These are phyloP conservation scores for Myxozyma melibiosi DNA, from an alignment of 805 yeast genomes.

Conservation along the genomic window DNA sequence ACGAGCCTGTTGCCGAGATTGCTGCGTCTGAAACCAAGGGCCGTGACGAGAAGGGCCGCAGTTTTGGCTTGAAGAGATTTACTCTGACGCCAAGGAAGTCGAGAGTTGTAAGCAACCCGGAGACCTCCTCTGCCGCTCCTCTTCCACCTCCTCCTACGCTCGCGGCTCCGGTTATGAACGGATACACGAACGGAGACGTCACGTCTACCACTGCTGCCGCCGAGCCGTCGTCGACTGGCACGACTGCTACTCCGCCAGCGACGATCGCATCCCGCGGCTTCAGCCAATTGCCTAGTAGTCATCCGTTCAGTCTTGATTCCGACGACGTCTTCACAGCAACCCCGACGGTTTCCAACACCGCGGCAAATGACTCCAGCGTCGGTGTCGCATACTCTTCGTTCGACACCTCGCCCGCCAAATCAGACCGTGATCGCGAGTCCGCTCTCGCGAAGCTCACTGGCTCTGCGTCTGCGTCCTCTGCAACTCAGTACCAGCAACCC, in stretches of 20 bases:
- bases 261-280: neutral
- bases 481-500: neutral
- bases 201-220: neutral
- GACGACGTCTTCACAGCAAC: too few relatives aligned
- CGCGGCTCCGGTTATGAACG: neutral
- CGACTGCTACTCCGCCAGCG: neutral
- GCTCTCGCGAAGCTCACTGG: constrained; percentile 1
- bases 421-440: neutral
- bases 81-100: constrained; percentile 4
- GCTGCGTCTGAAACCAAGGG: too few relatives aligned
- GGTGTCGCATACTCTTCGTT: neutral
- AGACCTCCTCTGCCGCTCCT: neutral
- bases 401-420: constrained; percentile 1
- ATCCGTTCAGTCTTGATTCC: constrained; percentile 6
- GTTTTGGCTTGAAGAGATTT: constrained; percentile 14
- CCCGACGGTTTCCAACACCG: neutral
- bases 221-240: neutral
- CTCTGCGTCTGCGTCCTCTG: neutral
- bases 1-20: too few relatives aligned
- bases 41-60: neutral
- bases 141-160: constrained; percentile 1
- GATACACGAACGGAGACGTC: neutral
- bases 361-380: neutral
- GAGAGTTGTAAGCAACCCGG: neutral
- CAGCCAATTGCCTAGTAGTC: constrained; percentile 5